Percentiles rank a stretch among this genome's conserved stretches.
These are phyloP conservation scores for Aplosporella prunicola DNA, from an alignment of 2,329 filamentous ascomycete genomes.

Conservation along the genomic window DNA sequence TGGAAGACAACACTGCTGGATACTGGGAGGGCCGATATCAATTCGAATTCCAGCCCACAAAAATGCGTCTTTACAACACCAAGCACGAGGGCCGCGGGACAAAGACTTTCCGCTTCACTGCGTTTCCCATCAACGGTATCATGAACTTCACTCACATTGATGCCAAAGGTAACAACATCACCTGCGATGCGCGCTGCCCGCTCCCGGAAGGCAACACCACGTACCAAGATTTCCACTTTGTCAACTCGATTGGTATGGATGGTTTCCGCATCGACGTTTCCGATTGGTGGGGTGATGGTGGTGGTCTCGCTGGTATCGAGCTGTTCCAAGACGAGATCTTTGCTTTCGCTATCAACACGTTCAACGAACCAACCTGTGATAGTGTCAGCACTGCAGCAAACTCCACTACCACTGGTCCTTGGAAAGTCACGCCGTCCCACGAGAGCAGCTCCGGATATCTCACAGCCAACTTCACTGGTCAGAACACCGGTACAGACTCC, in stretches of 20 bases:
- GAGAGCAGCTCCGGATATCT: conserved; percentile 69
- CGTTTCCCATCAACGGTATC: conserved; percentile 79
- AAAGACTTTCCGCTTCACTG: conserved; percentile 77
- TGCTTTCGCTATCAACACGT: conserved; percentile 72
- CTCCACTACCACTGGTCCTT: conserved; percentile 63
- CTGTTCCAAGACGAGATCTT: conserved; percentile 79
- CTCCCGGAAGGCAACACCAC: conserved; percentile 58
- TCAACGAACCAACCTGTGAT: conserved; percentile 80
- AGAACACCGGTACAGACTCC: conserved; percentile 43
- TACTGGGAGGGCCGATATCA: conserved; percentile 76
- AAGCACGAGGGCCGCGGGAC: conserved; percentile 75
- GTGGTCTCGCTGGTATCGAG: conserved; percentile 76
- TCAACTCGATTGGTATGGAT: conserved; percentile 87
- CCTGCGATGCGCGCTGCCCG: conserved; percentile 78
- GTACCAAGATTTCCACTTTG: conserved; percentile 86
- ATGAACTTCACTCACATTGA: conserved; percentile 93
- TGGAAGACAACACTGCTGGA: conserved; percentile 64
- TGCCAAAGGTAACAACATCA: conserved; percentile 50
- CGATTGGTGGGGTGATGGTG: conserved; percentile 78
- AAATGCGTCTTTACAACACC: conserved; percentile 81
- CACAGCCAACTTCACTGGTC: conserved; percentile 52
- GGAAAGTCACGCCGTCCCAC: conserved; percentile 58
- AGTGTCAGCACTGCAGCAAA: conserved; percentile 52
- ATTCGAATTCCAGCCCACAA: conserved; percentile 80
- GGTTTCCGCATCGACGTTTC: conserved; percentile 77